Evolutionary conservation across 345 rosid genomes (phyloP).

Genomic region (Brassica incana): DNA sequence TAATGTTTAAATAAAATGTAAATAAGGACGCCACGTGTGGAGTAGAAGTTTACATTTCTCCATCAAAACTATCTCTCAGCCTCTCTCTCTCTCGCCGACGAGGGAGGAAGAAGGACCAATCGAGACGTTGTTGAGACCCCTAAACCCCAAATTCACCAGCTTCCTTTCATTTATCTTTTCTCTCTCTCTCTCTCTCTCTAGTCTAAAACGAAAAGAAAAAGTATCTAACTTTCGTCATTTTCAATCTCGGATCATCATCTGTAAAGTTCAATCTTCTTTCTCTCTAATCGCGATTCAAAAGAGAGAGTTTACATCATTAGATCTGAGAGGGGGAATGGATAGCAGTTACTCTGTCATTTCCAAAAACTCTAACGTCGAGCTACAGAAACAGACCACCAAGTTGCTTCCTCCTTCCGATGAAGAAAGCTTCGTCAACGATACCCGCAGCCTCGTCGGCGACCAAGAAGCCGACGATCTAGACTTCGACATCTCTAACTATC

Average conservation of each 20-base stretch:
- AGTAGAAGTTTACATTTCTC: slow-evolving; percentile 5
- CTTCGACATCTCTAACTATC: slow-evolving; percentile 44
- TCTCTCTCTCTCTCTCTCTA: neutral
- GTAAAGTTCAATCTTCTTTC: neutral
- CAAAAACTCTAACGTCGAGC: slow-evolving; percentile 56
- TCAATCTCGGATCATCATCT: neutral
- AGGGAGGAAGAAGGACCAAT: slow-evolving; percentile 38
- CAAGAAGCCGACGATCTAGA: slow-evolving; percentile 42
- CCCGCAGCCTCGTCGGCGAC: slow-evolving; percentile 18
- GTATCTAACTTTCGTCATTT: slow-evolving; percentile 22
- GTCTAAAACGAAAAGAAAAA: neutral
- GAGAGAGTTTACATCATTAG: slow-evolving; percentile 7
- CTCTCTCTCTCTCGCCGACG: slow-evolving; percentile 23
- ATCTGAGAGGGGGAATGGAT: slow-evolving; percentile 53
- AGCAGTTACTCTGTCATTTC: slow-evolving; percentile 64
- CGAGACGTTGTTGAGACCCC: slow-evolving; percentile 38
- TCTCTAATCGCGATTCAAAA: neutral
- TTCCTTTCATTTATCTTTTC: neutral
- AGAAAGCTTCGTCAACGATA: slow-evolving; percentile 39
- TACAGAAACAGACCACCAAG: slow-evolving; percentile 48
- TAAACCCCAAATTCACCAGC: slow-evolving; percentile 5
- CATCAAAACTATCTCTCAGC: neutral
- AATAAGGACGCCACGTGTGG: neutral
- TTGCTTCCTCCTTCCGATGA: slow-evolving; percentile 51
- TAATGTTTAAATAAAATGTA: no score